phyloP scores from a whole-genome alignment of 2,329 filamentous ascomycete genomes.

The Xylariaceae sp. region DNA sequence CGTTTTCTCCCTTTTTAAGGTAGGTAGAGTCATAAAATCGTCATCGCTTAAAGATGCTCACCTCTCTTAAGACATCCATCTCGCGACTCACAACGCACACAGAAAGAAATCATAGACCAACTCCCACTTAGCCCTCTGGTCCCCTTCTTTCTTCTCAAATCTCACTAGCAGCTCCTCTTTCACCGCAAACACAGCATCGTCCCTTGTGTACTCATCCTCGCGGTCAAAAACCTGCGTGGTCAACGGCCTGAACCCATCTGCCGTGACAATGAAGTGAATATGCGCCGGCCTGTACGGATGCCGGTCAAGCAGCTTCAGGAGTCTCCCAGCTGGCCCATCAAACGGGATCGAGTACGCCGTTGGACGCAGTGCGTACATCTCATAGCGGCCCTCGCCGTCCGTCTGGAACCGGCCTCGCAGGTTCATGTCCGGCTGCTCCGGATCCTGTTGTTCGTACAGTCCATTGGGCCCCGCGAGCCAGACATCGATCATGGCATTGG shows the following conservation, averaged over 20 bases:
- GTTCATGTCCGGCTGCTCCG: conserved; percentile 67
- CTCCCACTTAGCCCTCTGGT: conserved; percentile 50
- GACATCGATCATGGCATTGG: conserved; percentile 65
- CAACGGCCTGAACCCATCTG: conserved; percentile 45
- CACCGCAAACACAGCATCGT: conserved; percentile 52
- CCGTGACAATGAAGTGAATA: conserved; percentile 53
- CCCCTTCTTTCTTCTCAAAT: conserved; percentile 36
- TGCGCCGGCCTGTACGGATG: conserved; percentile 56
- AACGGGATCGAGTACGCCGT: conserved; percentile 50
- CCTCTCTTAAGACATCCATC: not conserved
- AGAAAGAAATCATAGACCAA: conserved; percentile 55
- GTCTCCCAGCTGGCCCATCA: conserved; percentile 50
- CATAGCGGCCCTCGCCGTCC: conserved; percentile 60
- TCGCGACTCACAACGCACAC: not conserved
- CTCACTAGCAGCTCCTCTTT: conserved; percentile 46
- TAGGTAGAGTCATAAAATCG: no score
- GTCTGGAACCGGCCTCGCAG: conserved; percentile 69
- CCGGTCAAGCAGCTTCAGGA: conserved; percentile 52
- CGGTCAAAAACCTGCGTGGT: conserved; percentile 72
- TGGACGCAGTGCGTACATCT: conserved; percentile 57
- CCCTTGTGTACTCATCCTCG: conserved; percentile 56
- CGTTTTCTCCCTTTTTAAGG: no score
- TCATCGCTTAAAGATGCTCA: no score
- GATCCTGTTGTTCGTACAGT: conserved; percentile 69
- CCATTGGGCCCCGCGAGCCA: conserved; percentile 78